phyloP scores from a whole-genome alignment of 1,284 basidiomycete genomes.

The Pterulicium gracile region DNA sequence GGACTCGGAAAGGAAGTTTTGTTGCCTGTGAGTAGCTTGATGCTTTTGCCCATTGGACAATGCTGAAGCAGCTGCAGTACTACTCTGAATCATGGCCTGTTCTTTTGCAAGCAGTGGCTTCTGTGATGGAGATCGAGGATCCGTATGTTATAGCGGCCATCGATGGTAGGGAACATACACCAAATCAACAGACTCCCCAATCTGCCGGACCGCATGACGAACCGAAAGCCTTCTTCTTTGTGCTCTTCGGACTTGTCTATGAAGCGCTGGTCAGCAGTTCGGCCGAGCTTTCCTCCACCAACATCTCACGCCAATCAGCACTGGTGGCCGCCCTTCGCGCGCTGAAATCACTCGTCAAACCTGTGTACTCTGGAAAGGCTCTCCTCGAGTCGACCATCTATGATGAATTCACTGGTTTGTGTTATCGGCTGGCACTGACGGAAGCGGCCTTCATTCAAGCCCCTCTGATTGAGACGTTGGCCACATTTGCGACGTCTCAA shows the following conservation, averaged over 20 bases:
- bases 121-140: constrained; percentile 66
- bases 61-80: constrained; percentile 44
- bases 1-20: constrained; percentile 86
- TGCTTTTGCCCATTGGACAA: constrained; percentile 4
- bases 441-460: constrained; percentile 69
- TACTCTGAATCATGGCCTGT: constrained; percentile 78
- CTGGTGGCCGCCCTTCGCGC: constrained; percentile 72
- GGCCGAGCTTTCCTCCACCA: constrained; percentile 37
- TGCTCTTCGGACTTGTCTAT: constrained; percentile 88
- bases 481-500: constrained; percentile 38
- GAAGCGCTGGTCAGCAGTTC: constrained; percentile 75
- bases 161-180: constrained; percentile 53
- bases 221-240: constrained; percentile 77
- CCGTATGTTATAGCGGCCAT: constrained; percentile 68
- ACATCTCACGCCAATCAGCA: constrained; percentile 29
- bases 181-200: constrained; percentile 13
- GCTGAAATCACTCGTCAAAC: constrained; percentile 68
- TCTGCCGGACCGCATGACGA: constrained; percentile 41
- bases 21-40: constrained; percentile 57
- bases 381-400: constrained; percentile 77
- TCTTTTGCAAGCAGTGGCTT: constrained; percentile 82
- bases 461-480: constrained; percentile 68
- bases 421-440: constrained; percentile 84
- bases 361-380: constrained; percentile 73
- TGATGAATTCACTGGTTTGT: constrained; percentile 83